These are phyloP conservation scores for Penicillium frequentans DNA, from an alignment of 2,329 filamentous ascomycete genomes.

Conservation along the genomic window DNA sequence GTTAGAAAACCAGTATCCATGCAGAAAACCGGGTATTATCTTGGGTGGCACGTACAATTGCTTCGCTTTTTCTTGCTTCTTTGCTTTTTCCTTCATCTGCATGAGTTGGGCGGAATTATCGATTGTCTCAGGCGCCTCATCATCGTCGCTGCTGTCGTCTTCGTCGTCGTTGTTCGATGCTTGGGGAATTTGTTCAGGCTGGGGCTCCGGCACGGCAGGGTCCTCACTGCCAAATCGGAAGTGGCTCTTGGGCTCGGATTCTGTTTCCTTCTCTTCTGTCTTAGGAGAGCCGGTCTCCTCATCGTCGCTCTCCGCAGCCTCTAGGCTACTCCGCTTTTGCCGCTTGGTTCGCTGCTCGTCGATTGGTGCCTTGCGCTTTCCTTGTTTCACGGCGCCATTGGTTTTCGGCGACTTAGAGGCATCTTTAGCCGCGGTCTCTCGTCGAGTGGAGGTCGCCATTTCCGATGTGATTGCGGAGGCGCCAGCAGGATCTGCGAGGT, in stretches of 20 bases:
- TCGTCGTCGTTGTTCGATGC: slow-evolving; percentile 22
- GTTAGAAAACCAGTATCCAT: slow-evolving; percentile 19
- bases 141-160: slow-evolving; percentile 35
- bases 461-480: slow-evolving; percentile 21
- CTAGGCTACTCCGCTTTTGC: slow-evolving; percentile 31
- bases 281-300: slow-evolving; percentile 9
- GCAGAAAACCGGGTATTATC: not conserved
- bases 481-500: slow-evolving; percentile 8
- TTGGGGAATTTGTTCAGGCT: slow-evolving; percentile 20
- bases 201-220: slow-evolving; percentile 24
- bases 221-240: slow-evolving; percentile 46
- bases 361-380: slow-evolving; percentile 35
- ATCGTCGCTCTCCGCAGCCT: slow-evolving; percentile 19
- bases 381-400: slow-evolving; percentile 22
- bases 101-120: slow-evolving; percentile 41
- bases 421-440: slow-evolving; percentile 19
- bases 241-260: slow-evolving; percentile 27
- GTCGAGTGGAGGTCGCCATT: slow-evolving; percentile 39
- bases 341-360: slow-evolving; percentile 34
- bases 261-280: slow-evolving; percentile 14
- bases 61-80: slow-evolving; percentile 37
- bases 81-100: slow-evolving; percentile 39
- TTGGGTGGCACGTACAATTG: slow-evolving; percentile 33
- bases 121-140: slow-evolving; percentile 44
- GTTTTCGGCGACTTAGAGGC: slow-evolving; percentile 9